Percentiles rank a stretch among this genome's conserved stretches.
phyloP scores from a whole-genome alignment of 2,329 filamentous ascomycete genomes.

The Alternaria consortialis region DNA sequence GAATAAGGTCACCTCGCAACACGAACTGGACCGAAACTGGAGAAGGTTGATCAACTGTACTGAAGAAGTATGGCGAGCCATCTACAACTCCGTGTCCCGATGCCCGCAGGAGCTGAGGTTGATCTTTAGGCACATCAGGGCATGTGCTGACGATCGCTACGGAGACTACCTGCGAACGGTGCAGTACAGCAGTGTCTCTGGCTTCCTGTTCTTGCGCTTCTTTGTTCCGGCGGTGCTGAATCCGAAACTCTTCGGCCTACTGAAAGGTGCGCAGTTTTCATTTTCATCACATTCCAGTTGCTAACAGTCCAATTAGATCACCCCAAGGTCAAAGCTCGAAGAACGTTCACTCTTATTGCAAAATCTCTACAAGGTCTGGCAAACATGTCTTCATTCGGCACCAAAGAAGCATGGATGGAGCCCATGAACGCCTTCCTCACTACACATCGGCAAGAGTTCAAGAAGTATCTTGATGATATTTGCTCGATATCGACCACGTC shows the following conservation, averaged over 20 bases:
- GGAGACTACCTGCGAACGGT: slow-evolving; percentile 91
- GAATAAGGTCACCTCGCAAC: slow-evolving; percentile 70
- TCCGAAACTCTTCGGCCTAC: slow-evolving; percentile 88
- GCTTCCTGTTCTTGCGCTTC: slow-evolving; percentile 92
- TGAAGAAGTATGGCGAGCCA: slow-evolving; percentile 84
- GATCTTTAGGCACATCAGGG: slow-evolving; percentile 89
- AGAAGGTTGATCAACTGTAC: slow-evolving; percentile 77
- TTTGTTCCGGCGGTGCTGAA: slow-evolving; percentile 97
- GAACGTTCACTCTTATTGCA: slow-evolving; percentile 89
- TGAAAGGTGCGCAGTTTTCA: slow-evolving; percentile 65
- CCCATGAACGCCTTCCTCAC: slow-evolving; percentile 92
- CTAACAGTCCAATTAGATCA: slow-evolving; percentile 66
- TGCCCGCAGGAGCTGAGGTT: slow-evolving; percentile 83
- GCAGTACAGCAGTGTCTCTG: slow-evolving; percentile 91
- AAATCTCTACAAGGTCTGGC: slow-evolving; percentile 91
- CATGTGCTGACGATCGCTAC: slow-evolving; percentile 92
- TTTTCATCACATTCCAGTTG: neutral
- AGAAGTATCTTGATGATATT: slow-evolving; percentile 84
- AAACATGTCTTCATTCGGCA: slow-evolving; percentile 90
- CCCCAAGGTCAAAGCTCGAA: slow-evolving; percentile 80
- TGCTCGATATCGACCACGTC: slow-evolving; percentile 80
- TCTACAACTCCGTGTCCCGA: slow-evolving; percentile 75
- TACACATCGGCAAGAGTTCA: slow-evolving; percentile 79
- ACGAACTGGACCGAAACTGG: slow-evolving; percentile 88
- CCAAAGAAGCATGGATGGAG: slow-evolving; percentile 98